Evolutionary conservation across 1,284 basidiomycete species (phyloP).

Genomic region (Tylopilus orsonianus): DNA sequence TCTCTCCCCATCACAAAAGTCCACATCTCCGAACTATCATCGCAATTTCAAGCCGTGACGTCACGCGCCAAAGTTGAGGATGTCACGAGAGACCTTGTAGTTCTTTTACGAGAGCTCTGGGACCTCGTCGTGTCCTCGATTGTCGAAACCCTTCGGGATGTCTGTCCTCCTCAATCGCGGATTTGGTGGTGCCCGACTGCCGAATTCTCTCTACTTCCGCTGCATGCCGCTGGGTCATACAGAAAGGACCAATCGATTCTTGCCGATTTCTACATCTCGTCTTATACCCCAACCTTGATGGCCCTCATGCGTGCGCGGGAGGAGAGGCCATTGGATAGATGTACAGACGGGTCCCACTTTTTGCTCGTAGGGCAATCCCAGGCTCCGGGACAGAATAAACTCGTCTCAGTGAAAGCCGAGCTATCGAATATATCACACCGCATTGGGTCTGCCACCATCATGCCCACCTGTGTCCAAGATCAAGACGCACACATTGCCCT

Average conservation of each 20-base stretch:
- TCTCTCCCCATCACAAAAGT: neutral
- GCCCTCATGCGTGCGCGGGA: neutral
- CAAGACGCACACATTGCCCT: neutral
- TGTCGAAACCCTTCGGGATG: constrained; percentile 11
- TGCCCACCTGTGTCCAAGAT: constrained; percentile 1
- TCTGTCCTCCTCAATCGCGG: constrained; percentile 17
- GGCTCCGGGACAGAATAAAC: neutral
- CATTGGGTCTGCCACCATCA: neutral
- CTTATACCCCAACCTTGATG: neutral
- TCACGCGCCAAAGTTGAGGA: neutral
- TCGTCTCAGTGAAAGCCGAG: neutral
- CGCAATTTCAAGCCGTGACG: neutral
- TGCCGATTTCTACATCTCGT: neutral
- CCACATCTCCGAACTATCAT: neutral
- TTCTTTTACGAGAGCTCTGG: constrained; percentile 26
- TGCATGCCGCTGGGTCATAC: neutral
- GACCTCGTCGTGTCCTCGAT: constrained; percentile 20
- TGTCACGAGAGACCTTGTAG: neutral
- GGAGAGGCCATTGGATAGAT: no score
- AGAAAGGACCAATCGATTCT: constrained; percentile 1
- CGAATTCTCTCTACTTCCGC: neutral
- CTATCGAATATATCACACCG: neutral
- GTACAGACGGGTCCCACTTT: neutral
- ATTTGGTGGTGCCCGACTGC: constrained; percentile 42
- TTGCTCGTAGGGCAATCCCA: constrained; percentile 14